phyloP scores from a whole-genome alignment of 2,329 filamentous ascomycete species.

The Diaporthe sp. region DNA sequence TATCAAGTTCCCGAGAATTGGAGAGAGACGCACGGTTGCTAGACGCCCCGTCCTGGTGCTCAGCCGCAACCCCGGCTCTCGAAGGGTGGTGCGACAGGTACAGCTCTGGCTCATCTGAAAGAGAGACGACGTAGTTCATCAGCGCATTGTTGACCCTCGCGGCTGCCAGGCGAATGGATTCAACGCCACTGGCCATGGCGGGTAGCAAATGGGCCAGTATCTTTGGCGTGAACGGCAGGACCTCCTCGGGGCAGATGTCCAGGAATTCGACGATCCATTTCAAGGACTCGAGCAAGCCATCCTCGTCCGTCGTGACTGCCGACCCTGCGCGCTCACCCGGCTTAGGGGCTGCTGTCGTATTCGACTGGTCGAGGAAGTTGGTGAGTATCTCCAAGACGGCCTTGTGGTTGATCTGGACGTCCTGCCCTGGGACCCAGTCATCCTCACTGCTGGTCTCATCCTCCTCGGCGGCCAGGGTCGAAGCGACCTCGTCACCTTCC shows the following conservation, averaged over 20 bases:
- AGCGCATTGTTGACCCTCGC: slow-evolving; percentile 89
- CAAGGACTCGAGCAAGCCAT: slow-evolving; percentile 89
- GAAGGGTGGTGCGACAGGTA: slow-evolving; percentile 47
- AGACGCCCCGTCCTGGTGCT: slow-evolving; percentile 57
- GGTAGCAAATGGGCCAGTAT: slow-evolving; percentile 92
- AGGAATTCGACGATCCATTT: slow-evolving; percentile 97
- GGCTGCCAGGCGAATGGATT: slow-evolving; percentile 88
- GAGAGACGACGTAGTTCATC: slow-evolving; percentile 92
- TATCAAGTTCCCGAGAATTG: slow-evolving; percentile 64
- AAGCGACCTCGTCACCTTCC: slow-evolving; percentile 69
- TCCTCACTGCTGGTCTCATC: slow-evolving; percentile 77
- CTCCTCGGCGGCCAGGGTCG: slow-evolving; percentile 66
- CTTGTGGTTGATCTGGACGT: slow-evolving; percentile 93
- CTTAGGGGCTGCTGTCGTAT: slow-evolving; percentile 12
- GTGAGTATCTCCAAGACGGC: slow-evolving; percentile 93
- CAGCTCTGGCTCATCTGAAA: slow-evolving; percentile 76
- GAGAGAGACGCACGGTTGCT: slow-evolving; percentile 64
- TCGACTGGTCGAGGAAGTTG: slow-evolving; percentile 75
- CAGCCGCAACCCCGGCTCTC: slow-evolving; percentile 53
- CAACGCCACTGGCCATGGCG: slow-evolving; percentile 91
- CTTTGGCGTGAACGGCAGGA: slow-evolving; percentile 92
- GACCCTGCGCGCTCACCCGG: slow-evolving; percentile 24
- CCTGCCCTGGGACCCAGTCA: slow-evolving; percentile 97
- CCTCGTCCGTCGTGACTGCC: slow-evolving; percentile 72
- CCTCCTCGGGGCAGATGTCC: slow-evolving; percentile 96